phyloP scores from a whole-genome alignment of 2,329 filamentous ascomycete genomes.

The Knufia petricola region DNA sequence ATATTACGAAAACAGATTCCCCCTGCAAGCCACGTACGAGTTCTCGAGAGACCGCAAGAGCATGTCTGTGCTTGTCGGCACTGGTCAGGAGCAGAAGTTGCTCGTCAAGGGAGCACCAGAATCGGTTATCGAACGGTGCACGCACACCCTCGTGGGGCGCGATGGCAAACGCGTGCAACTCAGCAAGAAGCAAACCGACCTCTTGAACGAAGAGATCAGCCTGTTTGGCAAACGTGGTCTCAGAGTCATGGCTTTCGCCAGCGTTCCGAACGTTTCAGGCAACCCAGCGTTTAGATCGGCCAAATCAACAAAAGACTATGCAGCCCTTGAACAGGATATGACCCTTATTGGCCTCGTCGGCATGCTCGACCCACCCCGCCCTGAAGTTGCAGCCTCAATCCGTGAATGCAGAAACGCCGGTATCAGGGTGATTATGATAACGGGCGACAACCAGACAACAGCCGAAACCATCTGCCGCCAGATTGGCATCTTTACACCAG shows the following conservation, averaged over 20 bases:
- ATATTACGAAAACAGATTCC: slow-evolving; percentile 68
- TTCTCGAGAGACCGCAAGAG: slow-evolving; percentile 98
- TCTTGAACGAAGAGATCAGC: slow-evolving; percentile 70
- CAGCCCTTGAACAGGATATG: slow-evolving; percentile 82
- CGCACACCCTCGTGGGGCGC: slow-evolving; percentile 65
- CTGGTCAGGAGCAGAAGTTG: slow-evolving; percentile 62
- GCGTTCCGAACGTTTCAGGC: slow-evolving; percentile 62
- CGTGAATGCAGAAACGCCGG: slow-evolving; percentile 83
- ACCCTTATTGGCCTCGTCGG: slow-evolving; percentile 87
- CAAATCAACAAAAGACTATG: slow-evolving; percentile 74
- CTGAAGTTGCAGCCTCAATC: slow-evolving; percentile 80
- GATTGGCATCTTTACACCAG: slow-evolving; percentile 79
- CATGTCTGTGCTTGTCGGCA: slow-evolving; percentile 88
- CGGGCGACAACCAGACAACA: slow-evolving; percentile 94
- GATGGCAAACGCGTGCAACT: slow-evolving; percentile 69
- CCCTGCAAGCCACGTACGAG: slow-evolving; percentile 78
- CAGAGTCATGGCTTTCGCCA: slow-evolving; percentile 87
- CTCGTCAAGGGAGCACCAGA: slow-evolving; percentile 96
- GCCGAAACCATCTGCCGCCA: slow-evolving; percentile 96
- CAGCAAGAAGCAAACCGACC: slow-evolving; percentile 55
- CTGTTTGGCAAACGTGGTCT: slow-evolving; percentile 88
- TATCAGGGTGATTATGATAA: slow-evolving; percentile 95
- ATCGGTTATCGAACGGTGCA: slow-evolving; percentile 85
- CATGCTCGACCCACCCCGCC: slow-evolving; percentile 93
- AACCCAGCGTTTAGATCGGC: slow-evolving; percentile 63